These are phyloP conservation scores for Cadophora sp. DNA, from an alignment of 2,329 filamentous ascomycete species.

Conservation along the genomic window DNA sequence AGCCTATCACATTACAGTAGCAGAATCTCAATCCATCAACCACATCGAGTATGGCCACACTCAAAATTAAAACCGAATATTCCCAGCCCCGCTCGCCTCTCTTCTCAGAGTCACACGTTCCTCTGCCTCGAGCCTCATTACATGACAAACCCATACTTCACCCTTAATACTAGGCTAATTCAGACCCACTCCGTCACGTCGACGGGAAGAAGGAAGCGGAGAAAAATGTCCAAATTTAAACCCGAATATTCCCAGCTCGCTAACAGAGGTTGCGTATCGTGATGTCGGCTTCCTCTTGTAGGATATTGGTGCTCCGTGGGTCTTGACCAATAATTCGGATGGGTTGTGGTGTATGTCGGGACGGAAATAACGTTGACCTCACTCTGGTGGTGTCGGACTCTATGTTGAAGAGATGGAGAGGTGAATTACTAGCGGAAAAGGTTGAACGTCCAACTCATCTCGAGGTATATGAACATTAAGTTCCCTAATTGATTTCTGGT, in stretches of 20 bases:
- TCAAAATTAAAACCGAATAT: slow-evolving; percentile 6
- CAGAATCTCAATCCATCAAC: neutral
- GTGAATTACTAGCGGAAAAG: neutral
- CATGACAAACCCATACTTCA: too few relatives aligned
- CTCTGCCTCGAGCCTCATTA: too few relatives aligned
- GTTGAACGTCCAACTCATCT: neutral
- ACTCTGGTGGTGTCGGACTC: neutral
- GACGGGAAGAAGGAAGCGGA: neutral
- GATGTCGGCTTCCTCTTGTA: neutral
- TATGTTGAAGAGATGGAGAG: neutral
- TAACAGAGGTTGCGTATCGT: neutral
- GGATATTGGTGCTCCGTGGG: neutral
- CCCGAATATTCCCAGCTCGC: slow-evolving; percentile 7
- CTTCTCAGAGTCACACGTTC: too few relatives aligned
- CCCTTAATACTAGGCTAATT: too few relatives aligned
- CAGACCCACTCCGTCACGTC: neutral
- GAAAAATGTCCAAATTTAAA: neutral
- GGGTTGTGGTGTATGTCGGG: neutral
- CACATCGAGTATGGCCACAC: neutral
- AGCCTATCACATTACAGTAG: neutral
- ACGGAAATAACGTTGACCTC: neutral
- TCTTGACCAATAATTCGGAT: neutral
- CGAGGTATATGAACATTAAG: neutral
- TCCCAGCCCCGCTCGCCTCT: neutral
- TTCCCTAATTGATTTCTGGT: too few relatives aligned